These are phyloP conservation scores for Neofusicoccum sp. DNA, from an alignment of 2,329 filamentous ascomycete genomes.

Conservation along the genomic window DNA sequence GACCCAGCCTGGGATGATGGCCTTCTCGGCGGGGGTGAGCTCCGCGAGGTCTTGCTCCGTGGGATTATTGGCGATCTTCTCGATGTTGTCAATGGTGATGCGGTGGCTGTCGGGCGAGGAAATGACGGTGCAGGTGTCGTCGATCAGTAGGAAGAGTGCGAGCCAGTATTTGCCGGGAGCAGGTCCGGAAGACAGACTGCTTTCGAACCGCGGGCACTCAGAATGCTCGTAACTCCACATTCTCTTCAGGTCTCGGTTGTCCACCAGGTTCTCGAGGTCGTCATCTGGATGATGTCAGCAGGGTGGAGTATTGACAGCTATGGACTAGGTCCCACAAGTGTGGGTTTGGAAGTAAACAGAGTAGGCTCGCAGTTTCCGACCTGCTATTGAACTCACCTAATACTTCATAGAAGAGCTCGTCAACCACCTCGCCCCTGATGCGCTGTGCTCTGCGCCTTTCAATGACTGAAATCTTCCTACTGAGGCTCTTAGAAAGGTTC, in stretches of 20 bases:
- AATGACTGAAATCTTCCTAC: slow-evolving; percentile 7
- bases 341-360: no score
- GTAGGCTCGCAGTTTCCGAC: no score
- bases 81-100: background rate
- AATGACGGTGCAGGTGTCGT: slow-evolving; percentile 14
- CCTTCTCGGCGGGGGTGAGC: slow-evolving; percentile 6
- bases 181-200: background rate
- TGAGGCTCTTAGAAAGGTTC: slow-evolving; percentile 7
- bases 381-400: background rate
- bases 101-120: slow-evolving; percentile 8
- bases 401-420: background rate
- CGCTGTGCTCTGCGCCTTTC: slow-evolving; percentile 10
- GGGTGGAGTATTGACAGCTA: background rate
- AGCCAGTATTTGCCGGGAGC: slow-evolving; percentile 12
- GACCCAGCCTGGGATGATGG: slow-evolving; percentile 14
- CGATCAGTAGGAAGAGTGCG: slow-evolving; percentile 5
- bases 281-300: background rate
- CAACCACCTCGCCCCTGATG: slow-evolving; percentile 5
- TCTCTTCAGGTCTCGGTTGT: slow-evolving; percentile 14
- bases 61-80: slow-evolving; percentile 5
- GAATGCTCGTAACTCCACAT: slow-evolving; percentile 18
- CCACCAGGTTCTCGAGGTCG: slow-evolving; percentile 2
- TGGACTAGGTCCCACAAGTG: no score
- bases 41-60: slow-evolving; percentile 3
- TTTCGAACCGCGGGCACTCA: background rate